These are phyloP conservation scores for Nicotiana paniculata DNA, from an alignment of 257 asterid genomes.

Conservation along the genomic window DNA sequence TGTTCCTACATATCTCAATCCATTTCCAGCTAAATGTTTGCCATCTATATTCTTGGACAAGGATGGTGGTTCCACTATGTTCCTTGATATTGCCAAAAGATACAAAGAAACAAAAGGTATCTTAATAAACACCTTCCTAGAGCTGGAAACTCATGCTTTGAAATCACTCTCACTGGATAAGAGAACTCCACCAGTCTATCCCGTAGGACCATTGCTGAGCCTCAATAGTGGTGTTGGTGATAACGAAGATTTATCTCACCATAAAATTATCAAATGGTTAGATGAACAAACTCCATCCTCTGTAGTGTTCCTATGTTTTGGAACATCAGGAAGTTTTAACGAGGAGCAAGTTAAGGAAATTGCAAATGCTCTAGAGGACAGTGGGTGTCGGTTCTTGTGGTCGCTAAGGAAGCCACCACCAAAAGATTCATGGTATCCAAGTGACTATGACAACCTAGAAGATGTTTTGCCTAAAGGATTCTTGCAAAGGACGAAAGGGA, in stretches of 20 bases:
- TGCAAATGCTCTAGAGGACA: not conserved
- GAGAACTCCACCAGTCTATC: conserved; percentile 25
- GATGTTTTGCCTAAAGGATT: conserved; percentile 15
- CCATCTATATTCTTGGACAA: conserved; percentile 13
- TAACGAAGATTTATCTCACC: not conserved
- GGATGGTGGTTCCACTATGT: not conserved
- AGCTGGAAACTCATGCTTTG: conserved; percentile 32
- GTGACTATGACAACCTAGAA: not conserved
- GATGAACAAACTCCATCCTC: not conserved
- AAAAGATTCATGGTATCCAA: not conserved
- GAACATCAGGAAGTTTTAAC: not conserved
- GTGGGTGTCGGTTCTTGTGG: conserved; percentile 9
- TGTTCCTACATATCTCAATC: not conserved
- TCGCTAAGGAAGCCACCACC: conserved; percentile 11
- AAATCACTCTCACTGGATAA: not conserved
- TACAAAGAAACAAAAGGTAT: conserved; percentile 26
- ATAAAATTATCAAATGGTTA: not conserved
- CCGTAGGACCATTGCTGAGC: conserved; percentile 41
- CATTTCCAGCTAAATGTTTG: conserved; percentile 26
- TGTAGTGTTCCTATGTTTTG: not conserved
- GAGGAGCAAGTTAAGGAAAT: conserved; percentile 5
- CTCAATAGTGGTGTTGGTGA: not conserved
- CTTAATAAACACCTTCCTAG: conserved; percentile 38
- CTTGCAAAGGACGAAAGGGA: not conserved
- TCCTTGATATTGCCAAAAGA: conserved; percentile 1